Conservation (phyloP, 2,329 filamentous ascomycete species). For the Lecanosticta acicola region DNA sequence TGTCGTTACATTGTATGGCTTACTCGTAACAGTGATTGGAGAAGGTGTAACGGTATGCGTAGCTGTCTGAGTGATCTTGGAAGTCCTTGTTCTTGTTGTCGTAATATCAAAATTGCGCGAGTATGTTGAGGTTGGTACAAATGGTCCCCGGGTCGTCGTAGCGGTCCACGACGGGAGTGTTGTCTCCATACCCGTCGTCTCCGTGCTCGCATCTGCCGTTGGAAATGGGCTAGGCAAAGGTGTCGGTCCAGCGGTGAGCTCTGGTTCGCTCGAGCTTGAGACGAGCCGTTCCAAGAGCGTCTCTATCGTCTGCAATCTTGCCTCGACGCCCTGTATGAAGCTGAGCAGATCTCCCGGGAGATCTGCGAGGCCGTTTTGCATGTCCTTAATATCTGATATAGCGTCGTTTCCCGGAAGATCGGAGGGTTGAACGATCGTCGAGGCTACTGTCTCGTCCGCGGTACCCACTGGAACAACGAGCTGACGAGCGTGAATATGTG, state of each 20-base stretch:
- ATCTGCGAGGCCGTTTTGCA: slow-evolving; percentile 14
- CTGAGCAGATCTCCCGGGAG: slow-evolving; percentile 15
- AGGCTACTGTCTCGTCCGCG: neutral
- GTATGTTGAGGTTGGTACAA: neutral
- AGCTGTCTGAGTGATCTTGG: neutral
- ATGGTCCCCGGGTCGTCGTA: neutral
- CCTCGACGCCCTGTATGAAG: slow-evolving; percentile 13
- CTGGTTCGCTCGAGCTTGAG: neutral
- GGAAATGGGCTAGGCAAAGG: neutral
- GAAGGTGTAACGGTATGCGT: neutral
- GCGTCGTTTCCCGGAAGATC: slow-evolving; percentile 15
- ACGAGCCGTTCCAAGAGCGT: slow-evolving; percentile 9
- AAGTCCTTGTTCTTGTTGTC: neutral
- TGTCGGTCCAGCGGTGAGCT: neutral
- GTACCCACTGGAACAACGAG: neutral
- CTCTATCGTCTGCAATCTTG: slow-evolving; percentile 14
- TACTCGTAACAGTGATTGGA: neutral
- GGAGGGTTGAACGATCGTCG: neutral
- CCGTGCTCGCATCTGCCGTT: neutral
- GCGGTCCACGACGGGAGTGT: neutral
- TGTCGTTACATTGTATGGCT: neutral
- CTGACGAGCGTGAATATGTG: neutral
- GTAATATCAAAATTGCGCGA: neutral
- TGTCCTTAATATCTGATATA: slow-evolving; percentile 16
- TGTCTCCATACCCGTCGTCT: neutral